A percentile compares a stretch with the other conserved stretches of the same genome.
Evolutionary conservation across 78 protist genomes (phyloP).

Genomic region (Tieghemostelium lacteum): DNA sequence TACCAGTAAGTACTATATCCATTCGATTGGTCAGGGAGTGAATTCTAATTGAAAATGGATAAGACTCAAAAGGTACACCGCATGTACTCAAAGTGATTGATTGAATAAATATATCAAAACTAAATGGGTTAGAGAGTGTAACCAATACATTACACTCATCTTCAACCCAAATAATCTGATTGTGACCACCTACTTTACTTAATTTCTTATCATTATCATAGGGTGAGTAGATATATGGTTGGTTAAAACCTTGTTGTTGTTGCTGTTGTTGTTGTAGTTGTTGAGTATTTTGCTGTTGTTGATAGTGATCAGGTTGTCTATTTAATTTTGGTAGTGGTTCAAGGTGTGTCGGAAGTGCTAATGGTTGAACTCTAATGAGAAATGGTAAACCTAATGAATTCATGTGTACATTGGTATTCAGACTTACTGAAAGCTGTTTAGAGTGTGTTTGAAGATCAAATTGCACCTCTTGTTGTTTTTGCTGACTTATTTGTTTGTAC

Average conservation of each 20-base stretch:
- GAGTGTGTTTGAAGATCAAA: constrained; percentile 35
- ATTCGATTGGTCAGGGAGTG: constrained; percentile 36
- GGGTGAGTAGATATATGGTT: constrained; percentile 55
- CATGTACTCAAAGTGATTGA: constrained; percentile 34
- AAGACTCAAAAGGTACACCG: constrained; percentile 77
- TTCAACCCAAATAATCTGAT: constrained; percentile 51
- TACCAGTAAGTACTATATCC: constrained; percentile 58
- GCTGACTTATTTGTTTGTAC: constrained; percentile 8
- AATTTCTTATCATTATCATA: constrained; percentile 4
- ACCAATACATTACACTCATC: constrained; percentile 56
- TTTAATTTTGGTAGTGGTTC: constrained; percentile 7
- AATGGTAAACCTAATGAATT: constrained; percentile 63
- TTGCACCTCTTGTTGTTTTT: constrained; percentile 61
- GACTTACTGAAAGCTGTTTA: constrained; percentile 5
- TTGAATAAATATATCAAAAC: constrained; percentile 74
- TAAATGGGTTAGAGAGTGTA: constrained; percentile 42
- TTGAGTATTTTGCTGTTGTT: too few species aligned
- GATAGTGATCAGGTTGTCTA: not conserved
- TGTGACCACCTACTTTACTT: not conserved
- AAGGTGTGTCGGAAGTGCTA: constrained; percentile 26
- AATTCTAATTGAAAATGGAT: constrained; percentile 73
- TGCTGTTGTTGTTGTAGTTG: not conserved
- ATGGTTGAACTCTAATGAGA: constrained; percentile 12
- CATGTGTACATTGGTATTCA: constrained; percentile 77
- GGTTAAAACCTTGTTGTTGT: not conserved